These are phyloP conservation scores for Haplosporangium sp. DNA, from an alignment of 371 early-diverging fungal genomes.

Conservation along the genomic window DNA sequence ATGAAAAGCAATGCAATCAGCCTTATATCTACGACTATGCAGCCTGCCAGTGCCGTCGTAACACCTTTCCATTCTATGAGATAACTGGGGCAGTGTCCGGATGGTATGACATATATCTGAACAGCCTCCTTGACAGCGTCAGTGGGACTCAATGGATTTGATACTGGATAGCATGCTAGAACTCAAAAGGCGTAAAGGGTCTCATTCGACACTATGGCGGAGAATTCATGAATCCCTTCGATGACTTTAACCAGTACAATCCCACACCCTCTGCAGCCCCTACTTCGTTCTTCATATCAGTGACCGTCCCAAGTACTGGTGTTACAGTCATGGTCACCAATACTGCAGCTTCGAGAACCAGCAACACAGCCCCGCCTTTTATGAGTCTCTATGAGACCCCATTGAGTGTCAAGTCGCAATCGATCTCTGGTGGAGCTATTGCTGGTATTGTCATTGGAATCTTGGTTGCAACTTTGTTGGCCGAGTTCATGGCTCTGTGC, in stretches of 20 bases:
- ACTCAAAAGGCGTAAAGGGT: constrained; percentile 17
- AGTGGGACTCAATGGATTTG: too few relatives aligned
- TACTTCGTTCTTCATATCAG: background rate
- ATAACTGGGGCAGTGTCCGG: constrained; percentile 1
- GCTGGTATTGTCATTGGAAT: constrained; percentile 25
- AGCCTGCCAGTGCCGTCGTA: constrained; percentile 23
- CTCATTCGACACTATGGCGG: constrained; percentile 21
- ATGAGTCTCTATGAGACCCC: constrained; percentile 4
- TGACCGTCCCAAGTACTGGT: background rate
- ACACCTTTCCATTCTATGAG: constrained; percentile 10
- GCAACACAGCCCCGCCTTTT: constrained; percentile 7
- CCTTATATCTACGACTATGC: constrained; percentile 29
- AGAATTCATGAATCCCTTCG: constrained; percentile 19
- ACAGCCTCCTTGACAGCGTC: background rate
- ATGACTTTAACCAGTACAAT: constrained; percentile 11
- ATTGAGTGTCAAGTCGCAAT: background rate
- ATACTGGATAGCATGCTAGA: background rate
- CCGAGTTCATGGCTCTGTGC: constrained; percentile 22
- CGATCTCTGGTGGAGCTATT: constrained; percentile 19
- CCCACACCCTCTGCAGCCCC: constrained; percentile 9
- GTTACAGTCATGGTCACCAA: background rate
- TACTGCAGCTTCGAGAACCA: background rate
- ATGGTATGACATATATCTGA: background rate
- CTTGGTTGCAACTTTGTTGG: constrained; percentile 10
- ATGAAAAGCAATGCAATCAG: constrained; percentile 29